Evolutionary conservation across 2,329 filamentous ascomycete genomes (phyloP).

Genomic region (Exophiala viscosa): DNA sequence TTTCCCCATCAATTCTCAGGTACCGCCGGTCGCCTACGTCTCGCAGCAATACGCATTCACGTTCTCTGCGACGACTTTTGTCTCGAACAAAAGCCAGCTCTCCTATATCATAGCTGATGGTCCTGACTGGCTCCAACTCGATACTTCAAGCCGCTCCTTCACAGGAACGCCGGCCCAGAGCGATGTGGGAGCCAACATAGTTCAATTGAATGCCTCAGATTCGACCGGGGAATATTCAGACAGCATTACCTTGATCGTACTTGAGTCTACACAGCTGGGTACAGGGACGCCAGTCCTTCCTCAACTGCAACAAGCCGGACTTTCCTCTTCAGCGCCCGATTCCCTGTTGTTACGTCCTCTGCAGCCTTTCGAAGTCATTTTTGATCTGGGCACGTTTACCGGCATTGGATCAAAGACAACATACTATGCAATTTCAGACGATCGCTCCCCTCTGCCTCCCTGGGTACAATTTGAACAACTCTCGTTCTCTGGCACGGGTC

Average conservation of each 20-base stretch:
- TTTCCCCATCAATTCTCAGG: conserved; percentile 80
- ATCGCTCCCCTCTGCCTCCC: conserved; percentile 78
- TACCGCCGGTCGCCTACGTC: conserved; percentile 72
- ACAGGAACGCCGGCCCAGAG: conserved; percentile 63
- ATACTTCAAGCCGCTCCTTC: conserved; percentile 61
- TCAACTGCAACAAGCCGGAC: conserved; percentile 36
- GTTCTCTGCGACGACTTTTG: conserved; percentile 62
- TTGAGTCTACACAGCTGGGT: conserved; percentile 41
- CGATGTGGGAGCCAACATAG: conserved; percentile 56
- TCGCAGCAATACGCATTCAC: conserved; percentile 49
- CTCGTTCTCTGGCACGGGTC: conserved; percentile 68
- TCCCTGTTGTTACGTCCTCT: conserved; percentile 39
- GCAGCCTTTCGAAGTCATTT: conserved; percentile 61
- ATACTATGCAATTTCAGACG: conserved; percentile 72
- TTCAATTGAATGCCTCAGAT: conserved; percentile 69
- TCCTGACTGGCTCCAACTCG: conserved; percentile 72
- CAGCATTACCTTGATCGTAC: conserved; percentile 68
- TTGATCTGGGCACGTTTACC: conserved; percentile 68
- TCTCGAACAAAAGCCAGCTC: conserved; percentile 53
- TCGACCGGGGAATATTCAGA: conserved; percentile 59
- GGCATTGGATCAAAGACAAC: conserved; percentile 51
- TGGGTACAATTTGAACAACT: conserved; percentile 77
- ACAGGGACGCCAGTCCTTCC: conserved; percentile 35
- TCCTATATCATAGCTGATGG: conserved; percentile 64
- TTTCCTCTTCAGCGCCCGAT: conserved; percentile 38